Evolutionary conservation across 805 yeast species (phyloP).

Genomic region (Monosporozyma yasuniensis): DNA sequence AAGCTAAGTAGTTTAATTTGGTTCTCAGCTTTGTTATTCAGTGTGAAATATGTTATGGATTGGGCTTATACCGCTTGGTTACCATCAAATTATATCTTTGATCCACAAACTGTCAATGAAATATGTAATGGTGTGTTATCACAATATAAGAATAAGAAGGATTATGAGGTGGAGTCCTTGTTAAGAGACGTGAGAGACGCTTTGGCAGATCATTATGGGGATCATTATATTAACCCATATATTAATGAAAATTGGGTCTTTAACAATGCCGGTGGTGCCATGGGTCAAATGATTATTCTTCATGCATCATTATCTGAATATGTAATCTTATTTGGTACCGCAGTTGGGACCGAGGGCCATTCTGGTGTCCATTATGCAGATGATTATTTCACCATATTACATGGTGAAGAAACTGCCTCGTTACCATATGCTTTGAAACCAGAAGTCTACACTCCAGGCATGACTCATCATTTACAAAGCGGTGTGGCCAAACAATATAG

Average conservation of each 20-base stretch:
- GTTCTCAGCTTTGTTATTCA: constrained; percentile 7
- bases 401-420: constrained; percentile 73
- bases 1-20: background rate
- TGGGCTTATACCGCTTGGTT: constrained; percentile 50
- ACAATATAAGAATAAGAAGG: constrained; percentile 27
- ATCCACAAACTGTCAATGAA: constrained; percentile 48
- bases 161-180: constrained; percentile 41
- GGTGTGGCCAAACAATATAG: constrained; percentile 77
- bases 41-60: constrained; percentile 19
- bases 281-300: constrained; percentile 91
- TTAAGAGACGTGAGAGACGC: constrained; percentile 52
- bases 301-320: constrained; percentile 95
- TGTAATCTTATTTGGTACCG: constrained; percentile 85
- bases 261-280: constrained; percentile 98
- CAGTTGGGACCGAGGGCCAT: constrained; percentile 94
- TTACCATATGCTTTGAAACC: constrained; percentile 52
- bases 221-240: constrained; percentile 57
- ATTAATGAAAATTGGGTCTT: constrained; percentile 83
- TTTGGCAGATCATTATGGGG: constrained; percentile 61
- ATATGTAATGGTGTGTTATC: constrained; percentile 49
- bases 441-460: constrained; percentile 79
- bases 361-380: constrained; percentile 94
- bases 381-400: constrained; percentile 86
- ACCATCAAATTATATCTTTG: constrained; percentile 64
- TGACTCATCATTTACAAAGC: constrained; percentile 65